Percentiles rank a stretch among this genome's conserved stretches.
Conservation (phyloP, 129 eudicot species). For the Heracleum sosnowskyi region DNA sequence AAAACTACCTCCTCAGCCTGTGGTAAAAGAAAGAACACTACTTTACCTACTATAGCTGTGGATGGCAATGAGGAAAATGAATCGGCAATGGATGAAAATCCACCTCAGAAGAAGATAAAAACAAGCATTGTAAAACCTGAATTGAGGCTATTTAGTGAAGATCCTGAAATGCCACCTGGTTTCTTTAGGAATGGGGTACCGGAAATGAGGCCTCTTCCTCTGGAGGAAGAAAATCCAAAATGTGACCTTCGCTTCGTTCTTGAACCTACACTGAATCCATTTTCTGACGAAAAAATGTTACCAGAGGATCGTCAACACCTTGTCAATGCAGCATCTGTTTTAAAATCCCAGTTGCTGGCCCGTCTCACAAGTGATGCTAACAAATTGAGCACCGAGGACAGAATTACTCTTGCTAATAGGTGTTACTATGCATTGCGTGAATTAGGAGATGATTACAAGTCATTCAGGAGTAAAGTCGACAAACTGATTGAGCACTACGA, state of each 20-base stretch:
- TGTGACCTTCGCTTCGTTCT: neutral
- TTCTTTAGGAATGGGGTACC: neutral
- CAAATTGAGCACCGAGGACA: neutral
- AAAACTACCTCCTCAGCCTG: neutral
- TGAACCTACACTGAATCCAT: neutral
- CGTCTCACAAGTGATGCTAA: neutral
- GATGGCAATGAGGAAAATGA: neutral
- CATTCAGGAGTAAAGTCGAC: neutral
- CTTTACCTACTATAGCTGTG: neutral
- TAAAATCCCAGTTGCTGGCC: neutral
- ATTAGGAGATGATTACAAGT: neutral
- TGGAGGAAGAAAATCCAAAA: neutral
- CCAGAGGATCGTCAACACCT: neutral
- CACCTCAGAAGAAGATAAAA: neutral
- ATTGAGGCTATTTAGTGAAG: neutral
- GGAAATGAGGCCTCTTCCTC: neutral
- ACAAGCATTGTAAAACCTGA: neutral
- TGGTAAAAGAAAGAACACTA: neutral
- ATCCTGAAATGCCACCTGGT: neutral
- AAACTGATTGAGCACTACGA: neutral
- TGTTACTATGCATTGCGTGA: neutral
- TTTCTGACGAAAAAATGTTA: neutral
- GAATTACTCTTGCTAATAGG: neutral
- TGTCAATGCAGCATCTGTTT: neutral
- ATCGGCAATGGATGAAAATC: neutral